These are phyloP conservation scores for Cotoneaster glaucophyllus DNA, from an alignment of 306 rosid species.

Conservation along the genomic window DNA sequence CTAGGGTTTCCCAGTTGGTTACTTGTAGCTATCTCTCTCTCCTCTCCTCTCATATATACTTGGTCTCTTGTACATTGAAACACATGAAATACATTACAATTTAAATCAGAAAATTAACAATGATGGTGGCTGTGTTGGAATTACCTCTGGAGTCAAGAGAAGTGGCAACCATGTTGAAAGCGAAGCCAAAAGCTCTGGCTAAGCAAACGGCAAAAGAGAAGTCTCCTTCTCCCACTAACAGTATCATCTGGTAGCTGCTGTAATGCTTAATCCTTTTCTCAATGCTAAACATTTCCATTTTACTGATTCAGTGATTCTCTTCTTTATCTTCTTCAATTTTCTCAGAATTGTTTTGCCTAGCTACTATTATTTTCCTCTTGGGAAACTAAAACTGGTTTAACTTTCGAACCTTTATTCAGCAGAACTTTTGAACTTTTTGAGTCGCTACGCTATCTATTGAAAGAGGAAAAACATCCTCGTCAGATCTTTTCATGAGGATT, in stretches of 20 bases:
- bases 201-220: conserved; percentile 15
- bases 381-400: not conserved
- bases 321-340: not conserved
- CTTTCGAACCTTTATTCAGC: no score
- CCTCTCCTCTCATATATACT: no score
- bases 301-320: not conserved
- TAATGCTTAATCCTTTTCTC: conserved; percentile 6
- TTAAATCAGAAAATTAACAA: no score
- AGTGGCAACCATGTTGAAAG: conserved; percentile 2
- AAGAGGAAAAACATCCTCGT: no score
- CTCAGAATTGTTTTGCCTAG: not conserved
- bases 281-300: not conserved
- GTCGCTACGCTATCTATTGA: not conserved
- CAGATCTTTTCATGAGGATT: no score
- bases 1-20: no score
- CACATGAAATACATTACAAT: no score
- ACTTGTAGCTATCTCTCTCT: no score
- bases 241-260: not conserved
- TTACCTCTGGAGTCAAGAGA: conserved; percentile 14
- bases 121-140: not conserved
- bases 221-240: conserved; percentile 16
- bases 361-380: not conserved
- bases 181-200: conserved; percentile 3
- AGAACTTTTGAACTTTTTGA: not conserved
- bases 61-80: no score